Base-by-base conservation (phyloP, 352 stramenopile species). In the Phytopythium ostracodes region DNA sequence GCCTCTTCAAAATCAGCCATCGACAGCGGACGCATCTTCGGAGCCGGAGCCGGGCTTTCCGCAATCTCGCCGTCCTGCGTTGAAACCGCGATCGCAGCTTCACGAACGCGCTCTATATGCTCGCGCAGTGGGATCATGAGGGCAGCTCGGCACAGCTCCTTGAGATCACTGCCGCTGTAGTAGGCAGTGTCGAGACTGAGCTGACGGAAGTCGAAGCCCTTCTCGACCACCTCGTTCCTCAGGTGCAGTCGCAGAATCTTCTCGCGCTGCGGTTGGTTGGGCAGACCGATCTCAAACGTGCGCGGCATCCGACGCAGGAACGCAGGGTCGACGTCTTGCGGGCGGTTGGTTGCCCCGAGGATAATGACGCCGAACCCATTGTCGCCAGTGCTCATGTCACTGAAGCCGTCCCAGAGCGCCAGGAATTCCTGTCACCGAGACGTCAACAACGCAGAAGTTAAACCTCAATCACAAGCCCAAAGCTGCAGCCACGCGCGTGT, bases 391-490 rank as follows among this genome's bases (percentile, higher is more conserved):
- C 66, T 83, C 60, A 92, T 80, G 61, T 96, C 84, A n/a, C 75
- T 91, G 50, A 99, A 93, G 29, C 97, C 97, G 68, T 99, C 97
- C 96, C 96, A 99, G 12, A 99, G 77, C n/a, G 94, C 97, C 72
- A 99, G 81, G 72, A 99, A 99, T 84, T 99, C 96, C 82, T 92
- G 54, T 12, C 64, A 59, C 1, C 47, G 18, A 50, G 33, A 52
- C 5, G 15, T 20, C 10, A n/a, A 3, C 35, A 47, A 12, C 31
- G 3, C n/a, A 20, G 20, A 2, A 7, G 29, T 33, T 7, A 33
- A 25, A 14, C 9, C 6, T 58, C 52, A 56, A 8, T 42, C 15
- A 10, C 18, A 15, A 4, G 25, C n/a, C 42, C 5, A 35, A 8
- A 53, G 3, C 9, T 31, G 4, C n/a, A 52, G 9, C 1, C 50